Base-by-base conservation (phyloP, 1,284 basidiomycete genomes). In the Malassezia dermatis region DNA sequence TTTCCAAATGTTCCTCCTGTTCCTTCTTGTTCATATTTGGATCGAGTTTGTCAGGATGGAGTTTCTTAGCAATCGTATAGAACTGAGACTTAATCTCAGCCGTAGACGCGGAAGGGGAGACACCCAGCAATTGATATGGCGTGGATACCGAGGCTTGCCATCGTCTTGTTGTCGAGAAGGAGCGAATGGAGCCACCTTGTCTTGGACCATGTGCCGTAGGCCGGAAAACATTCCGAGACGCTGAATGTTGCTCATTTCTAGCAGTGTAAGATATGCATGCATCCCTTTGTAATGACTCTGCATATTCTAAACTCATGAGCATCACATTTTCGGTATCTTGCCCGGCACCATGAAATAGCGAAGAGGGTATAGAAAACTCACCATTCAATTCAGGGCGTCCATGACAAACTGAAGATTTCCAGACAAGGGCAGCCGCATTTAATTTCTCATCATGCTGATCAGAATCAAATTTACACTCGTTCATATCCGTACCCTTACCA, bases 51-150 rank as follows among this genome's bases (percentile, higher is more conserved):
- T 57, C 49, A 3, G 50, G 55, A 30, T 57, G 55, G 21, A 56
- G 24, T 23, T 42, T 40, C 34, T 57, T 57, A 19, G 48, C 55
- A 12, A 42, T 19, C 3, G 21, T 48, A 40, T 57, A 57, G 15
- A 48, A 57, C 11, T 27, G 17, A 13, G 49, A 40, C 40, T 57
- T 57, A n/a, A 57, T 52, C 3, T 57, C 49, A 6, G 21, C n/a
- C 4, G 35, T 11, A 5, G 49, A 40, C 1, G 55, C 49, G 11
- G 35, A 15, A 19, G 37, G 37, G 19, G 37, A 39, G 10, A 39
- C 37, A 10, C 37, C 37, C 7, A 39, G 19, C 19, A 39, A 11
- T 12, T 39, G 37, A 10, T 39, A 39, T 39, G 37, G 37, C 11
- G 37, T 39, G 10, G 37, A 19, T 21, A 15, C 4, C 2, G 15